phyloP scores from a whole-genome alignment of 352 stramenopile genomes.

The Phytophthora capsici region DNA sequence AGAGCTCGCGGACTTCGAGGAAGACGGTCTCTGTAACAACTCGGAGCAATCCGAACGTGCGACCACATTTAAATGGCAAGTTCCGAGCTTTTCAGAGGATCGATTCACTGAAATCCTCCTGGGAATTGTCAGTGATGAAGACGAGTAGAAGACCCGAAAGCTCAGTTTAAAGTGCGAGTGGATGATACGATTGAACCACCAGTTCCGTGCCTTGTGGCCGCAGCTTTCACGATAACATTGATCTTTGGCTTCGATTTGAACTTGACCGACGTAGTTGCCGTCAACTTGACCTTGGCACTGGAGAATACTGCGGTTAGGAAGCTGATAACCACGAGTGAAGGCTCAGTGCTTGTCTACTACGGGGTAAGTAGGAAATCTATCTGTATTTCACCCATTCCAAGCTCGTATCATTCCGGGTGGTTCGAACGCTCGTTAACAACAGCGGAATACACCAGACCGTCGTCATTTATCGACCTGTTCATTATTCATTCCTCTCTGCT shows the following conservation, averaged over 20 bases:
- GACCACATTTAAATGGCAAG: constrained; percentile 33
- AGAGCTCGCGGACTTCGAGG: constrained; percentile 69
- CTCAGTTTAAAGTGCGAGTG: constrained; percentile 12
- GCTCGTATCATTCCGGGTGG: constrained; percentile 6
- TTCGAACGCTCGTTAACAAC: constrained; percentile 4
- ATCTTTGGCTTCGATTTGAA: constrained; percentile 26
- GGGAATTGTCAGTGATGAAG: constrained; percentile 42
- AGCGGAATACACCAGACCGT: background rate
- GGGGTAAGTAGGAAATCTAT: constrained; percentile 1
- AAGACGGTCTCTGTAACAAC: constrained; percentile 48
- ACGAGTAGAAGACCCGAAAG: constrained; percentile 7
- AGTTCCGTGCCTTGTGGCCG: constrained; percentile 20
- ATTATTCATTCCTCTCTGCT: constrained; percentile 15
- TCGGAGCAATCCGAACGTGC: background rate
- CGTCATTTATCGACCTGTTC: background rate
- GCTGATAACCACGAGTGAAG: background rate
- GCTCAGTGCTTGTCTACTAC: constrained; percentile 14
- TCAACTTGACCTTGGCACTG: constrained; percentile 10
- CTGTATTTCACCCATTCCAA: background rate
- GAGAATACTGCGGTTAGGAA: constrained; percentile 2
- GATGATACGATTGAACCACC: constrained; percentile 15
- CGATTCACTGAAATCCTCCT: constrained; percentile 31
- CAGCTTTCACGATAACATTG: constrained; percentile 27
- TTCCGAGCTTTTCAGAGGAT: constrained; percentile 24
- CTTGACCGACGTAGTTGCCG: constrained; percentile 27